These are phyloP conservation scores for Falciphora oryzae DNA, from an alignment of 2,329 filamentous ascomycete genomes.

Conservation along the genomic window DNA sequence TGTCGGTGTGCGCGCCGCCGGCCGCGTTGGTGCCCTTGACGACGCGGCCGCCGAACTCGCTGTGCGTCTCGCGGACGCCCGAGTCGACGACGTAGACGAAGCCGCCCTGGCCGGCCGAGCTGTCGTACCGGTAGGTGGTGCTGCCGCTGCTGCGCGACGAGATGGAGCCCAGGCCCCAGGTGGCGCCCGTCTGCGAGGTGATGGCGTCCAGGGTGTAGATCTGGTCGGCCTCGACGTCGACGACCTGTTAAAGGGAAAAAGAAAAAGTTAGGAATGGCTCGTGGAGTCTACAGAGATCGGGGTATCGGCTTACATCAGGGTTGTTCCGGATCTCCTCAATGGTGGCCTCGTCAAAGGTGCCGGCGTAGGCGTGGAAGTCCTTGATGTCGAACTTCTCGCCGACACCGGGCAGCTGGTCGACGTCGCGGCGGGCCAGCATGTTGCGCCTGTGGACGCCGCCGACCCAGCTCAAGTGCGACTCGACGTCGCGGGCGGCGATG, in stretches of 20 bases:
- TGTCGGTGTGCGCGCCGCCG: constrained; percentile 29
- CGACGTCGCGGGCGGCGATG: constrained; percentile 24
- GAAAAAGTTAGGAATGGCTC: neutral
- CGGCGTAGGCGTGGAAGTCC: constrained; percentile 25
- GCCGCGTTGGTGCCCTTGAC: constrained; percentile 32
- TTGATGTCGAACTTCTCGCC: constrained; percentile 28
- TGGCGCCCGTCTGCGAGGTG: constrained; percentile 20
- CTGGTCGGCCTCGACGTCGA: constrained; percentile 25
- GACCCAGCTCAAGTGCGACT: constrained; percentile 30
- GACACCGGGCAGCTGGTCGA: constrained; percentile 27
- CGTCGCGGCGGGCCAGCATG: constrained; percentile 21
- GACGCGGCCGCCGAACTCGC: constrained; percentile 37
- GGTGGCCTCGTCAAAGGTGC: constrained; percentile 17
- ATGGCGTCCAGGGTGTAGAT: constrained; percentile 22
- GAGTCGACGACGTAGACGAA: constrained; percentile 41
- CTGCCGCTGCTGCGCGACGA: constrained; percentile 18
- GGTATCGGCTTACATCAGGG: constrained; percentile 21
- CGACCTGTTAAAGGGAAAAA: constrained; percentile 16
- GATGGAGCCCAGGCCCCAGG: constrained; percentile 24
- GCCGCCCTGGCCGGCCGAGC: constrained; percentile 22
- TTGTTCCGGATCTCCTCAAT: constrained; percentile 20
- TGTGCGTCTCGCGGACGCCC: constrained; percentile 38
- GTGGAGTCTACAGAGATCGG: too few species aligned
- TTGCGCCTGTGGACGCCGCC: constrained; percentile 30
- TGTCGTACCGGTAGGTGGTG: constrained; percentile 24